A percentile compares a stretch with the other conserved stretches of the same genome.
These are phyloP conservation scores for Fusarium zealandicum DNA, from an alignment of 2,329 filamentous ascomycete genomes.

Conservation along the genomic window DNA sequence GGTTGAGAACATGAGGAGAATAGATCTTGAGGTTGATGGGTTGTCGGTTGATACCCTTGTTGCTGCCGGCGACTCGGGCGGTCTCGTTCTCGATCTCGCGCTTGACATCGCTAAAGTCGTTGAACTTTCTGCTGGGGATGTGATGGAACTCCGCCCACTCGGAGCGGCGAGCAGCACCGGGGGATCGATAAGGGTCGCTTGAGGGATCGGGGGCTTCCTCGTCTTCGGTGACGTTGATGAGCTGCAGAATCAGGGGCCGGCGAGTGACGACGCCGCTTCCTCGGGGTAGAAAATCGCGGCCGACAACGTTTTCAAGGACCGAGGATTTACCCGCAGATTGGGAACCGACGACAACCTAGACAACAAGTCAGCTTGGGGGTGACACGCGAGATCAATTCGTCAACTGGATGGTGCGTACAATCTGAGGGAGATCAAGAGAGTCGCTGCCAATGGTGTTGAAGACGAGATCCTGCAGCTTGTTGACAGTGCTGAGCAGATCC, in stretches of 20 bases:
- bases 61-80: conserved; percentile 86
- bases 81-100: conserved; percentile 98
- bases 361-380: conserved; percentile 26
- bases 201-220: conserved; percentile 69
- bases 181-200: conserved; percentile 77
- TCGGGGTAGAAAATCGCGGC: conserved; percentile 93
- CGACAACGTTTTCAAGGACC: conserved; percentile 98
- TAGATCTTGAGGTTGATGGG: conserved; percentile 99
- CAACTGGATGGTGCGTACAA: conserved; percentile 67
- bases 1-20: conserved; percentile 93
- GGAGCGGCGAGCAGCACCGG: conserved; percentile 70
- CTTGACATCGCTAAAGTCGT: conserved; percentile 91
- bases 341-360: conserved; percentile 94
- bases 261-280: conserved; percentile 97
- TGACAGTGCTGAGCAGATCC: conserved; percentile 93
- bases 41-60: conserved; percentile 97
- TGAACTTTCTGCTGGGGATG: conserved; percentile 86
- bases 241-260: conserved; percentile 91
- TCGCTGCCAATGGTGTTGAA: conserved; percentile 99
- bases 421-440: conserved; percentile 95
- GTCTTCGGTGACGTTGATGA: conserved; percentile 93
- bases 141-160: conserved; percentile 98
- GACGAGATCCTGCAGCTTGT: conserved; percentile 97
- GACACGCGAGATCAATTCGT: conserved; percentile 17
- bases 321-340: conserved; percentile 99